Base-by-base conservation (phyloP, 495 filamentous ascomycete genomes). In the Copromyces sp. region DNA sequence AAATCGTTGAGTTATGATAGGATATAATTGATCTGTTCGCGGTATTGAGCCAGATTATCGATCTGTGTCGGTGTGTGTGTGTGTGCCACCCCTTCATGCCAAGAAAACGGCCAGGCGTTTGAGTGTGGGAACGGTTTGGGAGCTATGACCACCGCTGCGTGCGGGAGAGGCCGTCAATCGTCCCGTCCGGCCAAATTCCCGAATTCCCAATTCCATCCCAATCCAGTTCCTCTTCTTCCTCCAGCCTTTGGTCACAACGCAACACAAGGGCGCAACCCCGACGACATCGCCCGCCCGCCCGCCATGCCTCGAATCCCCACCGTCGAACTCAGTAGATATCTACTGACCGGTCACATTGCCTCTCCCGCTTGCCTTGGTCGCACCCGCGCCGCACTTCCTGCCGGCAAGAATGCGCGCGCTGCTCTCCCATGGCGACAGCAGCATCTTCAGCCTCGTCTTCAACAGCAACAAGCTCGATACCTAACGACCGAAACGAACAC, bases 291-390 rank as follows among this genome's bases (percentile, higher is more conserved):
- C n/a, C 24, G 9, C 24, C n/a, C 24, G 4, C 12, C 35, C 68
- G 47, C n/a, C 20, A 85, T 79, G 84, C 78, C 73, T 69, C 83
- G 78, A 65, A 77, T 82, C 68, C 69, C 81, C 68, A 79, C 79
- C 47, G 59, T 71, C 65, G 76, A 82, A 39, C 80, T 88, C 7
- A 81, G 84, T 40, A 83, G 78, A 75, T 87, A 87, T 45, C 76
- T 87, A 11, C 80, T 87, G 7, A 44, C 76, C n/a, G 85, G 86
- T 41, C 78, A 83, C 38, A 38, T 88, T 4, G 72, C 75, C 42
- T 76, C 77, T 1, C 73, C 76, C 20, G 83, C 82, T 16, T 88
- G 86, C 73, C 72, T 87, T 35, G 35, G 3, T 5, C 75, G 77
- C 17, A 70, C 74, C 29, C 74, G 74, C 4, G 24, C 41, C 1